Percentiles rank a stretch among this genome's conserved stretches.
Evolutionary conservation across 2,329 filamentous ascomycete genomes (phyloP).

Genomic region (Aspergillus sclerotialis): DNA sequence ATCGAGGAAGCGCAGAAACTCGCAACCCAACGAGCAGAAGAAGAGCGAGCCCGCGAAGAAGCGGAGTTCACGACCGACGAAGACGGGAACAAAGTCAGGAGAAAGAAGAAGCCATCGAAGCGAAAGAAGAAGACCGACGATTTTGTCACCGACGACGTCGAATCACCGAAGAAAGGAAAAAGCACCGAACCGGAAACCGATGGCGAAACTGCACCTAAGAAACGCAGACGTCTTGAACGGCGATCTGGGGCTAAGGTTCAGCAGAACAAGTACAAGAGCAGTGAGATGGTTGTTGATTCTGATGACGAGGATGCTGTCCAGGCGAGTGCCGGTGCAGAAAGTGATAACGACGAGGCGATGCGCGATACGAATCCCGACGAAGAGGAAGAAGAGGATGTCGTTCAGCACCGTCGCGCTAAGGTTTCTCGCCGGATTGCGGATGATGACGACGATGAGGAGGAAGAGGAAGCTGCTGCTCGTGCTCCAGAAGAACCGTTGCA

Average conservation of each 20-base stretch:
- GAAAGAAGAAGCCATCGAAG: constrained; percentile 61
- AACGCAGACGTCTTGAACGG: constrained; percentile 54
- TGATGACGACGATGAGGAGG: constrained; percentile 39
- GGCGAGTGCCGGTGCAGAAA: constrained; percentile 25
- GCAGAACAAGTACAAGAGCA: constrained; percentile 71
- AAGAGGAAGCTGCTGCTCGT: constrained; percentile 40
- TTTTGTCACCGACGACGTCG: constrained; percentile 29
- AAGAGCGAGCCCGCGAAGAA: constrained; percentile 60
- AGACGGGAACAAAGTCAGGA: constrained; percentile 74
- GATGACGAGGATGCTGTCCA: constrained; percentile 43
- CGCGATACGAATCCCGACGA: constrained; percentile 39
- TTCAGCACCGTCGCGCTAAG: constrained; percentile 28
- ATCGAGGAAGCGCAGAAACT: constrained; percentile 66
- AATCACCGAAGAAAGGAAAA: constrained; percentile 29
- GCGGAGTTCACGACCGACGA: constrained; percentile 76
- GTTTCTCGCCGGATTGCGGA: constrained; percentile 27
- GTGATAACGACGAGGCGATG: constrained; percentile 23
- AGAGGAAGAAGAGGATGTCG: constrained; percentile 29
- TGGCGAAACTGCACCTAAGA: constrained; percentile 41
- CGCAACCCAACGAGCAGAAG: constrained; percentile 63
- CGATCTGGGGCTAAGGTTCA: constrained; percentile 37
- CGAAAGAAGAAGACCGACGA: constrained; percentile 55
- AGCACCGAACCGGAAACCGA: constrained; percentile 29
- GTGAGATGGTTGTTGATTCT: constrained; percentile 74
- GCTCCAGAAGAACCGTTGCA: too few relatives aligned